phyloP scores from a whole-genome alignment of 108 stramenopile genomes.

The Hondaea fermentalgiana region DNA sequence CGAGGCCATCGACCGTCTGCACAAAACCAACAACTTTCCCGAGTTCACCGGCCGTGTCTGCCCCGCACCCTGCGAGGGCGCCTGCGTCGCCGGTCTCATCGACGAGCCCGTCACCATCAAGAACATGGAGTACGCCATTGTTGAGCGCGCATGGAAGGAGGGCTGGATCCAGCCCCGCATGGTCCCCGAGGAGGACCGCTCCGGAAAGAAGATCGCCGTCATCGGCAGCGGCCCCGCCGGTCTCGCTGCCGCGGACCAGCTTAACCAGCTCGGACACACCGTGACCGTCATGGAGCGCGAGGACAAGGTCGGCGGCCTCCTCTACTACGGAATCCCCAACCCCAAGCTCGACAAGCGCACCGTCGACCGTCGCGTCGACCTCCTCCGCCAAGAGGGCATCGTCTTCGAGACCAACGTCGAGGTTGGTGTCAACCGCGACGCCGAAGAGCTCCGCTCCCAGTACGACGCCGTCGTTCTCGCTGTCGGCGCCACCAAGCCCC shows the following conservation, averaged over 20 bases:
- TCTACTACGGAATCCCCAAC: conserved; percentile 97
- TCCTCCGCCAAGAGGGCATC: conserved; percentile 86
- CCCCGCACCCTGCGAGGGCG: conserved; percentile 93
- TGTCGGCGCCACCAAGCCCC: conserved; percentile 82
- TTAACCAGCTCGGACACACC: conserved; percentile 94
- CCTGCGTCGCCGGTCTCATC: conserved; percentile 87
- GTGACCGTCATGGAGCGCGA: conserved; percentile 83
- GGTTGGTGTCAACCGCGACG: conserved; percentile 81
- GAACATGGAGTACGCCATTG: conserved; percentile 92
- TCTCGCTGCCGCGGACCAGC: conserved; percentile 79
- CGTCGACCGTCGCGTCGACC: conserved; percentile 79
- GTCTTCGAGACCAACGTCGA: conserved; percentile 85
- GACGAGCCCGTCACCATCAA: conserved; percentile 91
- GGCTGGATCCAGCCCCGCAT: conserved; percentile 81
- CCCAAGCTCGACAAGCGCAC: conserved; percentile 95
- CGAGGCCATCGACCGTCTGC: conserved; percentile 81
- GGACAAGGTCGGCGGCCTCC: conserved; percentile 84
- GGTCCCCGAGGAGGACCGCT: conserved; percentile 60
- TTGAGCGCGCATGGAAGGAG: conserved; percentile 84
- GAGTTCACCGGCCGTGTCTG: conserved; percentile 95
- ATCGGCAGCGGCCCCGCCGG: conserved; percentile 85
- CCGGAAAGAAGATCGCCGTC: conserved; percentile 81
- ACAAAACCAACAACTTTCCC: conserved; percentile 97
- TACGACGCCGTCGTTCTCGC: conserved; percentile 76
- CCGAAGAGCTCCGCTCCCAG: conserved; percentile 72